These are phyloP conservation scores for Miamiensis avidus DNA, from an alignment of 169 alveolate species.

Conservation along the genomic window DNA sequence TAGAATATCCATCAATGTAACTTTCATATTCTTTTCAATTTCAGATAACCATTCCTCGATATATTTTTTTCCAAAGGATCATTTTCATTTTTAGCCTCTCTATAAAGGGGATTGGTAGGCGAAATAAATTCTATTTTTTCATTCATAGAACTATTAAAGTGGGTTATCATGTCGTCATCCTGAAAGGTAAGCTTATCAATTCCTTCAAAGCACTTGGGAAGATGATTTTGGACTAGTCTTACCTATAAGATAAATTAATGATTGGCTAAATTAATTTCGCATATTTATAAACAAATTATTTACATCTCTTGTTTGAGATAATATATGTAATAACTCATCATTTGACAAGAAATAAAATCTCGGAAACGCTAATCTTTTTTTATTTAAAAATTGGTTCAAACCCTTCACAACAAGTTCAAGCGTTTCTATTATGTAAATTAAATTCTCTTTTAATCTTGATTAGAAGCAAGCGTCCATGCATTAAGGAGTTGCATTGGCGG, in stretches of 20 bases:
- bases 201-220: conserved; percentile 81
- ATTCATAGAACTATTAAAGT: conserved; percentile 46
- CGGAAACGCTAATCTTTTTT: conserved; percentile 87
- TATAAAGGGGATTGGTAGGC: conserved; percentile 38
- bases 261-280: no score
- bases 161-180: conserved; percentile 49
- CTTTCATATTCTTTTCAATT: conserved; percentile 15
- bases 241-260: not conserved
- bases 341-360: conserved; percentile 87
- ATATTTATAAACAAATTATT: not conserved
- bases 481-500: conserved; percentile 57
- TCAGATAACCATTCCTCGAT: conserved; percentile 14
- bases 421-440: conserved; percentile 58
- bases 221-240: conserved; percentile 62
- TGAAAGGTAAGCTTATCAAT: conserved; percentile 64
- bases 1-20: conserved; percentile 5
- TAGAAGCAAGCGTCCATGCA: conserved; percentile 67
- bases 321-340: conserved; percentile 82
- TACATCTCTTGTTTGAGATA: conserved; percentile 85
- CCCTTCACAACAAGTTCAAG: conserved; percentile 70
- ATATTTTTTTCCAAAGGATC: conserved; percentile 33
- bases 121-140: conserved; percentile 43
- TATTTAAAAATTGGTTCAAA: conserved; percentile 79
- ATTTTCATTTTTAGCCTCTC: conserved; percentile 46
- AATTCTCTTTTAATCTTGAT: conserved; percentile 68